phyloP scores from a whole-genome alignment of 345 rosid genomes.

The Populus davidiana region DNA sequence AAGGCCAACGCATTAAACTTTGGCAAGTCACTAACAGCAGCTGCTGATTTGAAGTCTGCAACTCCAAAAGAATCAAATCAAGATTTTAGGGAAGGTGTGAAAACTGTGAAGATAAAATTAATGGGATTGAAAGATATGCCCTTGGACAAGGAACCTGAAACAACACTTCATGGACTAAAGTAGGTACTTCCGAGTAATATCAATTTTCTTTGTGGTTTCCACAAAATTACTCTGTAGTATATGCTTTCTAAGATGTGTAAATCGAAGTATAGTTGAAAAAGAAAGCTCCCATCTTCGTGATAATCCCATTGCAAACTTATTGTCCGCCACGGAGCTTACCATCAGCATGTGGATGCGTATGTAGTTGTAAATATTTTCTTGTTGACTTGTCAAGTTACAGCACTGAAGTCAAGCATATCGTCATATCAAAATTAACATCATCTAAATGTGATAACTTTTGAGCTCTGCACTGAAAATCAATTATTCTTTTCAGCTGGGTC shows the following conservation, averaged over 20 bases:
- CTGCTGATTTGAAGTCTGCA: slow-evolving; percentile 24
- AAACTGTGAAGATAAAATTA: slow-evolving; percentile 28
- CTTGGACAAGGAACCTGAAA: slow-evolving; percentile 20
- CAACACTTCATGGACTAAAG: slow-evolving; percentile 4
- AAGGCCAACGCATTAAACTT: slow-evolving; percentile 26
- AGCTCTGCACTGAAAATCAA: too few relatives aligned
- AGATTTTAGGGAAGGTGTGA: slow-evolving; percentile 20
- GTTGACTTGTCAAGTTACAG: background rate
- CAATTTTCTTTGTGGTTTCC: slow-evolving; percentile 12
- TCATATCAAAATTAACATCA: slow-evolving; percentile 5
- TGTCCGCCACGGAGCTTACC: background rate
- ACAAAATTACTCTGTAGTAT: slow-evolving; percentile 13
- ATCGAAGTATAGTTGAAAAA: slow-evolving; percentile 24
- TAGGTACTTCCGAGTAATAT: slow-evolving; percentile 20
- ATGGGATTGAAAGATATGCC: slow-evolving; percentile 23
- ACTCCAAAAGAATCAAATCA: slow-evolving; percentile 25
- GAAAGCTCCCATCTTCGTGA: slow-evolving; percentile 10
- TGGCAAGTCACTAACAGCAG: slow-evolving; percentile 22
- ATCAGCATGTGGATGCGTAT: background rate
- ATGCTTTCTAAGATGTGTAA: slow-evolving; percentile 20
- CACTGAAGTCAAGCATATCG: background rate
- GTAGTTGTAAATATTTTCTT: background rate
- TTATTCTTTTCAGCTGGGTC: too few relatives aligned
- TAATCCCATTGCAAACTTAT: slow-evolving; percentile 1
- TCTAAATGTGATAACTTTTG: too few relatives aligned